Evolutionary conservation across 2,329 filamentous ascomycete genomes (phyloP).

Genomic region (Sporothrix protearum): DNA sequence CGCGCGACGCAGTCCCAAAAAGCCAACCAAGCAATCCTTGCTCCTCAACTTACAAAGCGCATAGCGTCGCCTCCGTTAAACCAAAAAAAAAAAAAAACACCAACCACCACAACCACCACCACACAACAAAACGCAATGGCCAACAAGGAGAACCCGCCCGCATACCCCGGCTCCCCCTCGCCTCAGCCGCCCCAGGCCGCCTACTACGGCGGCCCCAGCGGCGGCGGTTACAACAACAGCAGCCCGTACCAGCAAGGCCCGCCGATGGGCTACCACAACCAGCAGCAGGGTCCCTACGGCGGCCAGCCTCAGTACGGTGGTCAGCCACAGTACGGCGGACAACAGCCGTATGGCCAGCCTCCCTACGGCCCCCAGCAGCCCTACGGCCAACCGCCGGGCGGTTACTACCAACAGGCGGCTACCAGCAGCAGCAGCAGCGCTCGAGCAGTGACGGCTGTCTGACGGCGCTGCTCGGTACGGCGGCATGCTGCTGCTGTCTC

Average conservation of each 20-base stretch:
- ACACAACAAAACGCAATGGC: slow-evolving; percentile 37
- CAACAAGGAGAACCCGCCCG: slow-evolving; percentile 46
- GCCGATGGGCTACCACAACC: slow-evolving; percentile 45
- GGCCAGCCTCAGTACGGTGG: slow-evolving; percentile 34
- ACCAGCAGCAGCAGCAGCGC: slow-evolving; percentile 33
- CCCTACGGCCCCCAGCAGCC: slow-evolving; percentile 25
- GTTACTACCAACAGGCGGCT: slow-evolving; percentile 33
- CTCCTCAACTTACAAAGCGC: neutral
- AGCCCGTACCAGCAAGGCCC: slow-evolving; percentile 40
- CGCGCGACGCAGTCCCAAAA: neutral
- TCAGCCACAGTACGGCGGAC: slow-evolving; percentile 37
- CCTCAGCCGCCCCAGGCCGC: slow-evolving; percentile 33
- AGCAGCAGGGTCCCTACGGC: slow-evolving; percentile 37
- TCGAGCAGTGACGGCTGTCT: slow-evolving; percentile 35
- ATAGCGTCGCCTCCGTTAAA: too few relatives aligned
- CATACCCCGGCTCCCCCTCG: slow-evolving; percentile 41
- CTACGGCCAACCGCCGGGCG: slow-evolving; percentile 34
- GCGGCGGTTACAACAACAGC: slow-evolving; percentile 29
- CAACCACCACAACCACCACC: neutral
- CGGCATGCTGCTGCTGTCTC: slow-evolving; percentile 58
- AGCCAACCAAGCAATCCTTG: neutral
- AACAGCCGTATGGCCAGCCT: slow-evolving; percentile 33
- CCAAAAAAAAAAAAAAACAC: too few relatives aligned
- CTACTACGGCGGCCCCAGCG: slow-evolving; percentile 28
- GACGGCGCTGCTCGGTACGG: slow-evolving; percentile 47